Conservation (phyloP, 1,139 yeast genomes). For the Taphrina flavorubra region DNA sequence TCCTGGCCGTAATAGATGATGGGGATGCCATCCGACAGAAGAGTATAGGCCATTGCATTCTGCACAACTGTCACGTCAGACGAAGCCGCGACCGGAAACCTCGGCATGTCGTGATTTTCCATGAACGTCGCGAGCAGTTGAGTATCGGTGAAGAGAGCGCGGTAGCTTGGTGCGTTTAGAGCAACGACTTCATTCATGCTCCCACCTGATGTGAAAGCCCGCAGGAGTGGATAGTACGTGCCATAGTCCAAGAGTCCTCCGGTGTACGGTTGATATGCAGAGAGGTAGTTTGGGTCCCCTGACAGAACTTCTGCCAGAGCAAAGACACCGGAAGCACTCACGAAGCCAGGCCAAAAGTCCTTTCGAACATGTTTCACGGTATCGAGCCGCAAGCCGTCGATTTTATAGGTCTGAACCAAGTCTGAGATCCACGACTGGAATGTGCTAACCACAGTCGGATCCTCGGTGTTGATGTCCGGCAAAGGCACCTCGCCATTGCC, state of each 20-base stretch:
- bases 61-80: conserved; percentile 32
- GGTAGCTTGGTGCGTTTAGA: conserved; percentile 32
- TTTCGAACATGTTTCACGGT: conserved; percentile 43
- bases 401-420: conserved; percentile 32
- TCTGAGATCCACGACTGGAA: conserved; percentile 35
- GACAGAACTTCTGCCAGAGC: conserved; percentile 43
- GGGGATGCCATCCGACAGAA: conserved; percentile 45
- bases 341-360: conserved; percentile 41
- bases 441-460: conserved; percentile 30
- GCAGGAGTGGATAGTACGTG: conserved; percentile 38
- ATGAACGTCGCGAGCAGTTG: conserved; percentile 40
- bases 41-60: conserved; percentile 41
- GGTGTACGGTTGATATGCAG: conserved; percentile 38
- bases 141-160: conserved; percentile 36
- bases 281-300: conserved; percentile 37
- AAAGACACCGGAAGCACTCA: conserved; percentile 38
- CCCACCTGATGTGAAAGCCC: conserved; percentile 40
- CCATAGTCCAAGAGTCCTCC: conserved; percentile 44
- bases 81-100: conserved; percentile 33
- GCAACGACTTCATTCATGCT: conserved; percentile 33
- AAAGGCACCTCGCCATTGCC: conserved; percentile 40
- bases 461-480: conserved; percentile 41
- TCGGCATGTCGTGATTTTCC: conserved; percentile 44
- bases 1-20: conserved; percentile 45
- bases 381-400: conserved; percentile 44